Percentiles rank a stretch among this genome's conserved stretches.
These are phyloP conservation scores for Lyophyllum decastes DNA, from an alignment of 768 basidiomycete genomes.

Conservation along the genomic window DNA sequence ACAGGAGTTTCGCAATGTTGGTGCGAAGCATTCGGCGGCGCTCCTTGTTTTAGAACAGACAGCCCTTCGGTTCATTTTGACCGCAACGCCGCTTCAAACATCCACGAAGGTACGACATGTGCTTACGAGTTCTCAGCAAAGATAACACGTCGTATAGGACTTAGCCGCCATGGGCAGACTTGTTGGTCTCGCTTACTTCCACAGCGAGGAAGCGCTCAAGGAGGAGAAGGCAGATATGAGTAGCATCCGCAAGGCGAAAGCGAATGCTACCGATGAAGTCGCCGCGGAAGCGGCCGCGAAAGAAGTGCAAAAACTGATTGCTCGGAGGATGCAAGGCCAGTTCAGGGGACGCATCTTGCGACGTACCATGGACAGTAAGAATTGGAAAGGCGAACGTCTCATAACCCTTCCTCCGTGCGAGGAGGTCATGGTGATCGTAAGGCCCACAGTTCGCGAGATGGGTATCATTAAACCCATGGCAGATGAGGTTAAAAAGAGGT, in stretches of 20 bases:
- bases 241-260: not conserved
- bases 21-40: slow-evolving; percentile 9
- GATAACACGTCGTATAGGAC: not conserved
- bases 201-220: not conserved
- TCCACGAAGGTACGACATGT: slow-evolving; percentile 19
- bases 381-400: not conserved
- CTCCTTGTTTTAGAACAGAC: slow-evolving; percentile 14
- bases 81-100: slow-evolving; percentile 27
- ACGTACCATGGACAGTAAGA: not conserved
- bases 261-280: not conserved
- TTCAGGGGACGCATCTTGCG: not conserved
- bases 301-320: not conserved
- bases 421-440: not conserved
- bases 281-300: not conserved
- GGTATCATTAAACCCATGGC: slow-evolving; percentile 2
- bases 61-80: slow-evolving; percentile 11
- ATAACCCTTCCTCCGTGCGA: not conserved
- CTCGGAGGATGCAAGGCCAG: not conserved
- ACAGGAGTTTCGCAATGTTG: slow-evolving; percentile 22
- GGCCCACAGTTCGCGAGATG: not conserved
- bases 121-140: no score
- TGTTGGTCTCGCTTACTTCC: not conserved
- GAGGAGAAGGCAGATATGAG: not conserved
- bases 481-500: slow-evolving; percentile 30
- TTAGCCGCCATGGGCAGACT: not conserved